These are phyloP conservation scores for Blastobotrys parvus DNA, from an alignment of 805 yeast species.

Conservation along the genomic window DNA sequence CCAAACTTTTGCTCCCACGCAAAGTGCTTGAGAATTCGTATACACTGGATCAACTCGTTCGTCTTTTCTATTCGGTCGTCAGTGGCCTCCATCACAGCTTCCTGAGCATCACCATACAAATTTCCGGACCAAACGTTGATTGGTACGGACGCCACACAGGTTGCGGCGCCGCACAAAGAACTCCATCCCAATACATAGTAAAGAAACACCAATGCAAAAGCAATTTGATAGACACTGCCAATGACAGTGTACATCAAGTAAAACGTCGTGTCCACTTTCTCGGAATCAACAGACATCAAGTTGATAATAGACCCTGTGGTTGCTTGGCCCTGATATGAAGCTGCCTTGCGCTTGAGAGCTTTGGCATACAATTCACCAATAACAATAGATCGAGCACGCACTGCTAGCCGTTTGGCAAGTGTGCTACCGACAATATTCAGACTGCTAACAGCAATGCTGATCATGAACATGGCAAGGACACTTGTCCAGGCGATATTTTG, in stretches of 20 bases:
- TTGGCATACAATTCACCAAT: neutral
- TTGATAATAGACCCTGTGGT: constrained; percentile 65
- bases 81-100: constrained; percentile 64
- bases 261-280: constrained; percentile 85
- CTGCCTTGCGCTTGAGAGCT: constrained; percentile 1
- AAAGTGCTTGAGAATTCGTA: constrained; percentile 84
- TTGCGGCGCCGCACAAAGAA: constrained; percentile 68
- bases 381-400: neutral
- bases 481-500: constrained; percentile 77
- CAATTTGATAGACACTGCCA: constrained; percentile 49
- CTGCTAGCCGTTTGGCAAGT: neutral
- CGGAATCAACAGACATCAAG: constrained; percentile 87
- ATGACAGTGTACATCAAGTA: constrained; percentile 28
- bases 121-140: constrained; percentile 57
- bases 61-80: constrained; percentile 85
- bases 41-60: constrained; percentile 84
- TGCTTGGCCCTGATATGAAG: constrained; percentile 2
- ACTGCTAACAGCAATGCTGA: neutral
- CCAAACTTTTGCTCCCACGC: constrained; percentile 89
- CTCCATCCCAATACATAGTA: constrained; percentile 74
- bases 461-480: constrained; percentile 59
- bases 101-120: constrained; percentile 55
- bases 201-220: neutral
- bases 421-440: neutral
- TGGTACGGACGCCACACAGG: constrained; percentile 59